These are phyloP conservation scores for Colletotrichum sp. DNA, from an alignment of 2,329 filamentous ascomycete species.

Conservation along the genomic window DNA sequence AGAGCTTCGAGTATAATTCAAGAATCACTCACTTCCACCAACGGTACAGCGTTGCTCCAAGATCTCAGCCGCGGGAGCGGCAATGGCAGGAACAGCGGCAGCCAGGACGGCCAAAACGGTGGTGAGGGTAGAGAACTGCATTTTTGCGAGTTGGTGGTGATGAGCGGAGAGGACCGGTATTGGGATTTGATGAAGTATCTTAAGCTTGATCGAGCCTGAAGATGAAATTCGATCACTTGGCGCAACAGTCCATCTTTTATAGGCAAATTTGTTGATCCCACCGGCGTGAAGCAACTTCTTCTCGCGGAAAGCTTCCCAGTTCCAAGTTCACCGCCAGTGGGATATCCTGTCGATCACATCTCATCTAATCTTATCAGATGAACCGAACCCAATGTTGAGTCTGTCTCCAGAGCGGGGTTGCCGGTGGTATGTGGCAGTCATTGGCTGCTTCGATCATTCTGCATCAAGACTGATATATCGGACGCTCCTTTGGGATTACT, in stretches of 20 bases:
- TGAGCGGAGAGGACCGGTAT: not conserved
- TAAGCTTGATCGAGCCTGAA: not conserved
- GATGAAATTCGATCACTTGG: not conserved
- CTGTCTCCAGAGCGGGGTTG: not conserved
- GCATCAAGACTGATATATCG: not conserved
- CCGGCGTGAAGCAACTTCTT: not conserved
- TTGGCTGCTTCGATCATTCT: not conserved
- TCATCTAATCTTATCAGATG: not conserved
- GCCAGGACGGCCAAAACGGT: constrained; percentile 49
- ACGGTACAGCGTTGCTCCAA: not conserved
- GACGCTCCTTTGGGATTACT: not conserved
- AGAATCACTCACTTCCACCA: not conserved
- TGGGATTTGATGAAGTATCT: no score
- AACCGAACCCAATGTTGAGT: not conserved
- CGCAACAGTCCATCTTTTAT: not conserved
- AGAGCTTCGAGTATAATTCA: not conserved
- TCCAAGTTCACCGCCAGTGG: not conserved
- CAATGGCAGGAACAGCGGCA: constrained; percentile 33
- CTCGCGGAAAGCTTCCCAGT: not conserved
- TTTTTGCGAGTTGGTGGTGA: not conserved
- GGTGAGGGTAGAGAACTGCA: constrained; percentile 52
- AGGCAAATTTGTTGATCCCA: not conserved
- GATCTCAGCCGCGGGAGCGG: not conserved
- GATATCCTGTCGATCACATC: not conserved
- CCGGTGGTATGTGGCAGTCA: not conserved